These are phyloP conservation scores for Melanogaster broomeanus DNA, from an alignment of 768 basidiomycete genomes.

Conservation along the genomic window DNA sequence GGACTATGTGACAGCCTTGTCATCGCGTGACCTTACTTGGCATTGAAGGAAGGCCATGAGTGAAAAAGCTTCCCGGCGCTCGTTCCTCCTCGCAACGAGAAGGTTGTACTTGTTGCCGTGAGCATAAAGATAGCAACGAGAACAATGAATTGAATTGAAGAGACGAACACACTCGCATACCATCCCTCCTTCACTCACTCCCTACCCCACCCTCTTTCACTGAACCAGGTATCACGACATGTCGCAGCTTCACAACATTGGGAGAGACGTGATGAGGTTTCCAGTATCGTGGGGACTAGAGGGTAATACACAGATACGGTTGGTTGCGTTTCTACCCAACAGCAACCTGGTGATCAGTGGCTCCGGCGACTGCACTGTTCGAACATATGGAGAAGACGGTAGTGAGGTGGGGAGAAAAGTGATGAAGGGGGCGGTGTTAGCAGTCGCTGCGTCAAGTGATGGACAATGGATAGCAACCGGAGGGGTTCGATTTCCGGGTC, in stretches of 20 bases:
- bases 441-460: slow-evolving; percentile 4
- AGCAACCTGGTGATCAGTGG: slow-evolving; percentile 3
- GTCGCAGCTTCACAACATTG: too few relatives aligned
- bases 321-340: slow-evolving; percentile 4
- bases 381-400: not conserved
- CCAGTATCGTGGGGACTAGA: not conserved
- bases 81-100: not conserved
- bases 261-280: too few relatives aligned
- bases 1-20: too few relatives aligned
- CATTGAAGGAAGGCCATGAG: too few relatives aligned
- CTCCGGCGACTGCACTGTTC: not conserved
- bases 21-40: too few relatives aligned
- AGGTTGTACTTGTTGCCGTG: not conserved
- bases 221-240: too few relatives aligned
- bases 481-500: slow-evolving; percentile 7
- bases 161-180: too few relatives aligned
- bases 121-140: too few relatives aligned
- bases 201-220: too few relatives aligned
- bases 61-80: too few relatives aligned
- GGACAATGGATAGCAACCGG: slow-evolving; percentile 10
- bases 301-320: not conserved
- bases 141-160: too few relatives aligned
- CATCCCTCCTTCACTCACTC: too few relatives aligned
- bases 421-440: not conserved
- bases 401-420: not conserved